Base-by-base conservation (phyloP, 2,329 filamentous ascomycete genomes). In the Capronia epimyces region DNA sequence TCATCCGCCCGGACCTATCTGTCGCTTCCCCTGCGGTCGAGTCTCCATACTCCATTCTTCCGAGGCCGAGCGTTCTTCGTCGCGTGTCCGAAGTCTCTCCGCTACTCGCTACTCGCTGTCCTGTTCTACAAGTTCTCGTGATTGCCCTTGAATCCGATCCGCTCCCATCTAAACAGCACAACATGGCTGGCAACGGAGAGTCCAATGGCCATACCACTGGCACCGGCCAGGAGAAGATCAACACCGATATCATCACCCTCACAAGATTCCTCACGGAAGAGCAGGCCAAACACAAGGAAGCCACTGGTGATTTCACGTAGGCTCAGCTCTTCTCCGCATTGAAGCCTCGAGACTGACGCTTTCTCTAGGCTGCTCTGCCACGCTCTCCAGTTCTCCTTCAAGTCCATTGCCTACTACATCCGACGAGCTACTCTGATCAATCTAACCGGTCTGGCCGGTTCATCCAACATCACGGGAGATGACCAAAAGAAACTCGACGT, bases 401-500 rank as follows among this genome's bases (percentile, higher is more conserved):
- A 98, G 78, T 95, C 89, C 61, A 98, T 98, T 71, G 89, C 93
- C 64, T 95, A 97, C 79, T 98, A 96, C 78, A 98, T 98, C 71
- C 90, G 91, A 65, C 86, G 93, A 70, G 89, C 91, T 29, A 91
- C 89, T 20, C 77, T 98, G 59, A 91, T 97, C 75, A 95, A 95
- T 77, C 82, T 98, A 56, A 94, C 89, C 46, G 93, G 93, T 55
- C 83, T 98, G 43, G 93, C 93, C 56, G 93, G 93, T 53, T 93
- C 91, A 54, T 88, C 89, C 60, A 98, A 98, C 74, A 88, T 79
- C 47, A 97, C 93, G 2, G 93, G 93, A 60, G 93, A 98, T 71
- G 93, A 97, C 69, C 93, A 98, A 71, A 98, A 98, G 82, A 98
- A 98, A 76, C 87, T 98, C 57, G 93, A 98, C 69, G 91, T 98